These are phyloP conservation scores for Raphanus hybrid DNA, from an alignment of 441 rosid genomes.

Conservation along the genomic window DNA sequence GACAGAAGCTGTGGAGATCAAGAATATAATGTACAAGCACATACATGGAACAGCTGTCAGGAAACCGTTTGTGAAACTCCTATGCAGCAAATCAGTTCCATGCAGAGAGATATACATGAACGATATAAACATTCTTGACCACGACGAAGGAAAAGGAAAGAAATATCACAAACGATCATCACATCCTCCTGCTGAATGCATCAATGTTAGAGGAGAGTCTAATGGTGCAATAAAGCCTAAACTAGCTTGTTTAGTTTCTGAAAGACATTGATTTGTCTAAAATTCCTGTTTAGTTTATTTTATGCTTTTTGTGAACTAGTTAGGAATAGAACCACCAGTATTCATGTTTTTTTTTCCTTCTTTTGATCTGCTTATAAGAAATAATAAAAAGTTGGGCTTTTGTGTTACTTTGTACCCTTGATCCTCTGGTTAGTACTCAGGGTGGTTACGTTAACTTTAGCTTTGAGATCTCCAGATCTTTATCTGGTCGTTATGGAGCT, in stretches of 20 bases:
- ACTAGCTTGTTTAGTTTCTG: neutral
- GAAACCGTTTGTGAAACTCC: conserved; percentile 35
- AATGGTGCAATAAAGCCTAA: conserved; percentile 30
- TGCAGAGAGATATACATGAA: conserved; percentile 45
- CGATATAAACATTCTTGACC: conserved; percentile 30
- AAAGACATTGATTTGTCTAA: neutral
- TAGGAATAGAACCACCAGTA: neutral
- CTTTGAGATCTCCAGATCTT: too few species aligned
- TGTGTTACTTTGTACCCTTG: neutral
- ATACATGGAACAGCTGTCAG: conserved; percentile 44
- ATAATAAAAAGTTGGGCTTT: neutral
- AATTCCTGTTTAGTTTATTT: neutral
- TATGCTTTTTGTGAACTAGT: neutral
- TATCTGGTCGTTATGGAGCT: too few species aligned
- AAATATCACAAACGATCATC: neutral
- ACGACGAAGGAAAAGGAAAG: conserved; percentile 2
- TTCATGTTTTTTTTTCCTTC: neutral
- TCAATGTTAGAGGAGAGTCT: conserved; percentile 45
- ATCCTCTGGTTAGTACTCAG: neutral
- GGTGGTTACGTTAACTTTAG: conserved; percentile 55
- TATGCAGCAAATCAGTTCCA: conserved; percentile 48
- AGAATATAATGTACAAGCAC: conserved; percentile 37
- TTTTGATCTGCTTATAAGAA: neutral
- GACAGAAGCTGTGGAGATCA: conserved; percentile 50
- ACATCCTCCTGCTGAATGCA: conserved; percentile 39